Base-by-base conservation (phyloP, 768 basidiomycete genomes). In the Boletus subparvulus region DNA sequence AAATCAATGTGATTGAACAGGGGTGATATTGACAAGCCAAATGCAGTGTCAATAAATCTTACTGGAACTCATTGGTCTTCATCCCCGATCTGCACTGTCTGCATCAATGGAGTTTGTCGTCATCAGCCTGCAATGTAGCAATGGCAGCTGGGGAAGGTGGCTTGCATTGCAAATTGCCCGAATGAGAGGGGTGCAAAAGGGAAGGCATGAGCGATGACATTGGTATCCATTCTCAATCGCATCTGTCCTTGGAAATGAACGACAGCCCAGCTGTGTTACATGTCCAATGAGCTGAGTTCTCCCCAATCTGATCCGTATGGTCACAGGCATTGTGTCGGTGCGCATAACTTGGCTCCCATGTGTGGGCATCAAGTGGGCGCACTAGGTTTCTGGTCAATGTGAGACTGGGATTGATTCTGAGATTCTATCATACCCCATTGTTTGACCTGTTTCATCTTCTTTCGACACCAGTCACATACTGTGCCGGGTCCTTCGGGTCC, bases 391-490 rank as follows among this genome's bases (percentile, higher is more conserved):
- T 57, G 61, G 43, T 16, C 49, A 9, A 63, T 58, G 56, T 65
- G 67, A 28, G 58, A 30, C 28, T 60, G 64, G 7, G 62, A 56
- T 19, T 62, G 66, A 17, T 67, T 66, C 37, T 65, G 73, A 14
- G 62, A 64, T 46, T 87, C 86, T 3, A 87, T 69, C 11, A 87
- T 88, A 8, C 85, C 87, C 9, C 88, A 76, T 21, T 87, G 76
- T 66, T 92, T 89, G 48, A 89, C 86, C 2, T 89, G 83, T 72
- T 91, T 91, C 88, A 90, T 90, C 71, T 91, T 90, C 71, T 92
- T 92, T 50, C 90, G 82, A 71, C 90, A 90, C 81, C 89, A 75
- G 76, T 92, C 90, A 65, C 89, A 92, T 0, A 91, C 89, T 0
- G 90, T 92, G 21, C 89, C 90, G 49, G 90, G 90, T 0, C 90